Evolutionary conservation across 257 asterid species (phyloP), one percentile per base, ranked within the genome.

Genomic region (Solanum gracilifrons): DNA sequence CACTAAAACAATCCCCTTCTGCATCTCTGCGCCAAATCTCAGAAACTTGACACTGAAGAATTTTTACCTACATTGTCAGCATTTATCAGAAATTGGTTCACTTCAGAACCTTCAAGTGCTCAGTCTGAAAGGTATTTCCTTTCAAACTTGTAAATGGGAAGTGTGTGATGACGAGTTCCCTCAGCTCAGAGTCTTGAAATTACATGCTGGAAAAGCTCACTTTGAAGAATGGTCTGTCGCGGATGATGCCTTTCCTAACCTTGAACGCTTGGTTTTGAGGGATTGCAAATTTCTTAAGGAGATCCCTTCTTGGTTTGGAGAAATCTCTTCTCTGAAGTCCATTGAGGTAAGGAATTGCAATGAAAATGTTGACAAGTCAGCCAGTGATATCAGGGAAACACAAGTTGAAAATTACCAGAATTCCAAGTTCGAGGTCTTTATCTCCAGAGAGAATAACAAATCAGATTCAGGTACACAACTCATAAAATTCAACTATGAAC

Each of bases 51-150:
- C 69, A 6, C 25, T 89, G 29, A 72, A 77, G 20, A 33, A 29
- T 33, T 36, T 84, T 35, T 2, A 7, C 23, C 71, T 77, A 33
- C 1, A 51, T 2, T 3, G 2, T 7, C 58, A 36, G 82, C 37
- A 48, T 9, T 77, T 85, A 16, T 48, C 87, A n/a, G 43, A 10
- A 4, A 85, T 88, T 20, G 86, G 87, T 21, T 8, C 4, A 4
- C 88, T 88, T 36, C 88, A 76, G 1, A 46, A 77, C 8, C 84
- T 85, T 46, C 88, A 85, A 43, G 90, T 88, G 27, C 88, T 88
- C 33, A 85, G 85, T 46, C n/a, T 85, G 36, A 33, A 6, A 20
- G 4, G 2, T 15, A 33, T 77, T 15, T 13, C 29, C 5, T 77
- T 77, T 41, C 3, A 77, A 13, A 20, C 29, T 4, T 16, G 75